Conservation (phyloP, 2,329 filamentous ascomycete genomes). For the Anthostomella pinea region DNA sequence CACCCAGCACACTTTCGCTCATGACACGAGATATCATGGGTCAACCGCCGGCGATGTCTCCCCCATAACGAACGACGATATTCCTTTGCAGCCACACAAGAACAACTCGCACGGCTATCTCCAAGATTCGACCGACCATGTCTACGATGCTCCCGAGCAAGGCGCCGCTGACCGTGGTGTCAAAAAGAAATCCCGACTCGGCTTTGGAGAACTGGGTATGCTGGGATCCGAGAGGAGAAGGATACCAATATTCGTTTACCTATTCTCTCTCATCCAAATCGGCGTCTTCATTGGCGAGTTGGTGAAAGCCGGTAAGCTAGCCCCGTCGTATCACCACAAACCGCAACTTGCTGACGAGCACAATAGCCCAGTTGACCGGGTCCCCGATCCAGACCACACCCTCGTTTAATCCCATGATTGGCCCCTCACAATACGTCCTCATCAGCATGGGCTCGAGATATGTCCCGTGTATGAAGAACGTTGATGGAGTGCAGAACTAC, state of each 20-base stretch:
- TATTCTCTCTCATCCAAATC: slow-evolving; percentile 73
- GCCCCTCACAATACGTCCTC: slow-evolving; percentile 82
- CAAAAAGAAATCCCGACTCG: slow-evolving; percentile 43
- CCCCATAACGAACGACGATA: slow-evolving; percentile 48
- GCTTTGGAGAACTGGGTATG: slow-evolving; percentile 60
- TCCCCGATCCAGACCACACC: slow-evolving; percentile 77
- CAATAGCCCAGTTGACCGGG: slow-evolving; percentile 68
- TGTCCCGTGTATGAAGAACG: slow-evolving; percentile 90
- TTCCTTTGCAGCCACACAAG: slow-evolving; percentile 53
- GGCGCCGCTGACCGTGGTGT: slow-evolving; percentile 30
- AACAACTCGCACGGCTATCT: slow-evolving; percentile 23
- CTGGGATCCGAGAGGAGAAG: slow-evolving; percentile 52
- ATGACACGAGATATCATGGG: slow-evolving; percentile 59
- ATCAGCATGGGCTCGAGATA: slow-evolving; percentile 98
- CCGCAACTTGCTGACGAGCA: slow-evolving; percentile 11
- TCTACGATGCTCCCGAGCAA: slow-evolving; percentile 54
- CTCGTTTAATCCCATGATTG: slow-evolving; percentile 94
- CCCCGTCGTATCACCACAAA: too few species aligned
- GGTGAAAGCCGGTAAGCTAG: slow-evolving; percentile 70
- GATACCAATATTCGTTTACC: slow-evolving; percentile 79
- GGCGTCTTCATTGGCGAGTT: slow-evolving; percentile 88
- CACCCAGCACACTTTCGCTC: slow-evolving; percentile 43
- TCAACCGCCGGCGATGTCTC: slow-evolving; percentile 37
- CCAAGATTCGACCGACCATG: slow-evolving; percentile 51
- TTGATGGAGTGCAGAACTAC: slow-evolving; percentile 59